phyloP scores from a whole-genome alignment of 345 rosid genomes.

The Cardamine occulta region DNA sequence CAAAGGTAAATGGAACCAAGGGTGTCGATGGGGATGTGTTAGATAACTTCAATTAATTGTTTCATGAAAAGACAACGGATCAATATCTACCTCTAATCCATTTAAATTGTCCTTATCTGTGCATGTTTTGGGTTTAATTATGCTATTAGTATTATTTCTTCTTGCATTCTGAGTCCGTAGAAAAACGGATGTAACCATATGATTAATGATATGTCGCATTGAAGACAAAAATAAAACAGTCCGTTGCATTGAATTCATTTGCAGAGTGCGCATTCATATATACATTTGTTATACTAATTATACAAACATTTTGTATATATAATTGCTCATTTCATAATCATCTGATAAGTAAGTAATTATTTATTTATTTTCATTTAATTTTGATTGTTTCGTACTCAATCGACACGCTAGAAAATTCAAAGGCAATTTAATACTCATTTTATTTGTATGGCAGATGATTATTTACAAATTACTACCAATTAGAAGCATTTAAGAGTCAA shows the following conservation, averaged over 20 bases:
- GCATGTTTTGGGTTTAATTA: neutral
- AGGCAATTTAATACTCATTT: neutral
- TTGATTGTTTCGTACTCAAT: conserved; percentile 20
- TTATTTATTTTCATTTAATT: conserved; percentile 13
- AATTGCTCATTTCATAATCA: neutral
- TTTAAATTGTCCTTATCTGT: neutral
- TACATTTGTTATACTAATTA: neutral
- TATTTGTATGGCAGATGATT: neutral
- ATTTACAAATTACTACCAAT: neutral
- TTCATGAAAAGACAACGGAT: conserved; percentile 9
- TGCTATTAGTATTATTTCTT: neutral
- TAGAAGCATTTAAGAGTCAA: neutral
- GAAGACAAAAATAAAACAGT: neutral
- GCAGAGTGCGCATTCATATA: neutral
- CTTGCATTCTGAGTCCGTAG: neutral
- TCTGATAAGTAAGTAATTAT: neutral
- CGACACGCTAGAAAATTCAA: neutral
- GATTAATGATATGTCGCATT: neutral
- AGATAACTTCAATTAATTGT: neutral
- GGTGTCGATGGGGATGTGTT: neutral
- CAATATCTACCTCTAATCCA: conserved; percentile 7
- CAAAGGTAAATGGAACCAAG: conserved; percentile 9
- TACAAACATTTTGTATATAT: neutral
- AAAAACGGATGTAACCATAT: conserved; percentile 4
- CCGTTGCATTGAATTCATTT: neutral